phyloP scores from a whole-genome alignment of 1,284 basidiomycete species.

The Moniliophthora roreri region DNA sequence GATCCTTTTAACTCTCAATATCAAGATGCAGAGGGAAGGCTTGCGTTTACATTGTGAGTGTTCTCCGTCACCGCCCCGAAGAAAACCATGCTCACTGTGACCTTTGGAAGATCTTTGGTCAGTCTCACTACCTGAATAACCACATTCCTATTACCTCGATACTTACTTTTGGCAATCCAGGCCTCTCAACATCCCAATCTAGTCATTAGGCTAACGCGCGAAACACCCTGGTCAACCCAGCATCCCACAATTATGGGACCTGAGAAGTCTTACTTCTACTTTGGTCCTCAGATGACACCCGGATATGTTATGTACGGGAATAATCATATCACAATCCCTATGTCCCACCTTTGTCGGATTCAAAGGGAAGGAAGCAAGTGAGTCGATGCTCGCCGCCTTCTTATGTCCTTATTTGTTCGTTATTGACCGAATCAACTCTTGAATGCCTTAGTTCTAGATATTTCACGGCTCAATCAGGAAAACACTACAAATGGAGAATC shows the following conservation, averaged over 20 bases:
- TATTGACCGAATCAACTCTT: constrained; percentile 10
- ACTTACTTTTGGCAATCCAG: constrained; percentile 27
- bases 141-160: constrained; percentile 5
- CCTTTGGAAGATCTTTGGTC: constrained; percentile 2
- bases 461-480: constrained; percentile 65
- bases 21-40: constrained; percentile 58
- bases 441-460: constrained; percentile 56
- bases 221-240: constrained; percentile 61
- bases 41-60: constrained; percentile 68
- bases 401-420: not conserved
- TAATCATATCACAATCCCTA: constrained; percentile 48
- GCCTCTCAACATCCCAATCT: constrained; percentile 55
- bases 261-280: constrained; percentile 66
- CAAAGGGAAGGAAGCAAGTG: constrained; percentile 63
- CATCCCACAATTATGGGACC: constrained; percentile 71
- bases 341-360: constrained; percentile 55
- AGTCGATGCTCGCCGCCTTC: constrained; percentile 25
- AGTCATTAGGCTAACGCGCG: constrained; percentile 61
- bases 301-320: constrained; percentile 72
- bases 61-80: not conserved
- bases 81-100: not conserved
- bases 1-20: constrained; percentile 61
- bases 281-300: constrained; percentile 58
- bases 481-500: constrained; percentile 71
- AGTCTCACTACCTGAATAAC: not conserved